Percentiles rank a stretch among this genome's conserved stretches.
Evolutionary conservation across 2,329 filamentous ascomycete genomes (phyloP).

Genomic region (Colletotrichum chrysophilum): DNA sequence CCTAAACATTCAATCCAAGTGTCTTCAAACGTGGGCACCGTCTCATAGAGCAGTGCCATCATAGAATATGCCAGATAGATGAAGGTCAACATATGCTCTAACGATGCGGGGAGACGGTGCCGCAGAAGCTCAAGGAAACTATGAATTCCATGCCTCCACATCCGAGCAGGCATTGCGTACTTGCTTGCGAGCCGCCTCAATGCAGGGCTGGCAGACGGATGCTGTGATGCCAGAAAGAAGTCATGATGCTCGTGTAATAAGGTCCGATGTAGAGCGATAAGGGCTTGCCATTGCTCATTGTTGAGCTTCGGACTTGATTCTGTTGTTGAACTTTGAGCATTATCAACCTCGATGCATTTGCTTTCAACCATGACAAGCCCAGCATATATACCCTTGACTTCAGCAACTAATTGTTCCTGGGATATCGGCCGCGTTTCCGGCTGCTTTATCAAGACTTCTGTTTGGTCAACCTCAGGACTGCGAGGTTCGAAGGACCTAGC

Average conservation of each 20-base stretch:
- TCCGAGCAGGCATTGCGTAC: conserved; percentile 88
- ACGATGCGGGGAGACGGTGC: conserved; percentile 73
- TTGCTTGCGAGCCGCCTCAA: conserved; percentile 75
- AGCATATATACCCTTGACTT: conserved; percentile 84
- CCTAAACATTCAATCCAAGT: conserved; percentile 96
- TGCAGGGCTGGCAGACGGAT: conserved; percentile 75
- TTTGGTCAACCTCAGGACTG: fast-evolving
- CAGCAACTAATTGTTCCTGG: conserved; percentile 78
- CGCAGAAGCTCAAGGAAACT: conserved; percentile 80
- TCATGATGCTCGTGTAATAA: conserved; percentile 84
- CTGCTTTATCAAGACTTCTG: conserved; percentile 40
- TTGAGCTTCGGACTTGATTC: conserved; percentile 48
- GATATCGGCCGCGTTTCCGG: conserved; percentile 73
- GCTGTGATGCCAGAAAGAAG: conserved; percentile 86
- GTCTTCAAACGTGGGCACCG: conserved; percentile 80
- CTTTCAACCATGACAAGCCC: conserved; percentile 86
- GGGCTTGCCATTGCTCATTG: conserved; percentile 80
- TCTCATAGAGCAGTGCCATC: conserved; percentile 87
- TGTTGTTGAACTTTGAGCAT: conserved; percentile 56
- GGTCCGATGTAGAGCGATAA: conserved; percentile 83
- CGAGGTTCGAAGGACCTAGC: fast-evolving
- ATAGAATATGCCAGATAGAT: conserved; percentile 90
- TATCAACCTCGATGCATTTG: conserved; percentile 85
- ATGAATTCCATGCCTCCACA: conserved; percentile 95
- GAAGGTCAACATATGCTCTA: conserved; percentile 91